A percentile compares a stretch with the other conserved stretches of the same genome.
phyloP scores from a whole-genome alignment of 169 alveolate genomes.

The Plasmodium blacklocki region DNA sequence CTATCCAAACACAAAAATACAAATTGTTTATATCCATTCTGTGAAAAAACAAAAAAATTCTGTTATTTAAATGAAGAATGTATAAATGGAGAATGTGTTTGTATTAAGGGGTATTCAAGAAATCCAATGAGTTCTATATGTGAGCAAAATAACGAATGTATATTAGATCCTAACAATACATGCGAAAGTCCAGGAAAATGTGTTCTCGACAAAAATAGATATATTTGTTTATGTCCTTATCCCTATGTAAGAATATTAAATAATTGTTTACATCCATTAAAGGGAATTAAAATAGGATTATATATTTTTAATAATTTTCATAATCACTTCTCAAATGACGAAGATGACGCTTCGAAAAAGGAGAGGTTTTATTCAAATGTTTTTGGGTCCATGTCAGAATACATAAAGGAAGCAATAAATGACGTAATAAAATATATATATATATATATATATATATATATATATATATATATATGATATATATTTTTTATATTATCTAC shows the following conservation, averaged over 20 bases:
- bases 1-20: not conserved
- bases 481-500: not conserved
- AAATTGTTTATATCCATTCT: slow-evolving; percentile 63
- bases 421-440: not conserved
- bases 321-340: slow-evolving; percentile 28
- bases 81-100: slow-evolving; percentile 60
- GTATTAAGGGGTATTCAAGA: slow-evolving; percentile 71
- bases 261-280: slow-evolving; percentile 63
- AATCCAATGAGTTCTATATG: slow-evolving; percentile 75
- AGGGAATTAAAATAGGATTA: slow-evolving; percentile 34
- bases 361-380: slow-evolving; percentile 60
- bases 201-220: slow-evolving; percentile 39
- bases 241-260: slow-evolving; percentile 69
- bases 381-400: slow-evolving; percentile 70
- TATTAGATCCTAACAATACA: slow-evolving; percentile 4
- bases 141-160: slow-evolving; percentile 71
- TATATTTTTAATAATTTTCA: slow-evolving; percentile 39
- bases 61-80: slow-evolving; percentile 69
- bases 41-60: slow-evolving; percentile 46
- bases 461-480: too few species aligned
- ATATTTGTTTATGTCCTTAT: slow-evolving; percentile 63
- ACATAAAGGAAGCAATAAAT: slow-evolving; percentile 41
- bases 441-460: not conserved
- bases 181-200: slow-evolving; percentile 68
- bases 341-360: slow-evolving; percentile 65